A percentile compares a stretch with the other conserved stretches of the same genome.
Conservation (phyloP, 2,329 filamentous ascomycete species). For the Plenodomus biglobosus region DNA sequence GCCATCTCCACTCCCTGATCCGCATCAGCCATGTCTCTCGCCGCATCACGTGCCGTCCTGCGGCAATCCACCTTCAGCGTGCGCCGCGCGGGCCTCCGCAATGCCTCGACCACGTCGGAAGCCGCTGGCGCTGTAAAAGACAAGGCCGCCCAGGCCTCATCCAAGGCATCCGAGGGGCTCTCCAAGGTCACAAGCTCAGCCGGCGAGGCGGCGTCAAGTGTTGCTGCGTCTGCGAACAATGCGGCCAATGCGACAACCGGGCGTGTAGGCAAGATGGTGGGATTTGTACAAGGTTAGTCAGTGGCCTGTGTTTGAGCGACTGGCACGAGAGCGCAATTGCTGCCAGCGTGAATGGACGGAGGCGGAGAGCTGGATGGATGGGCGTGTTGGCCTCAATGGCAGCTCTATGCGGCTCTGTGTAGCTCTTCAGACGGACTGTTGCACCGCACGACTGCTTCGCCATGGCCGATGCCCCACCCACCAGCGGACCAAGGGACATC, state of each 20-base stretch:
- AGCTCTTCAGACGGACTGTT: slow-evolving; percentile 13
- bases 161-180: slow-evolving; percentile 80
- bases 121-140: slow-evolving; percentile 52
- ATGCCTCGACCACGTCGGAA: slow-evolving; percentile 54
- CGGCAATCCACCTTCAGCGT: slow-evolving; percentile 49
- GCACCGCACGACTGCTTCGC: background rate
- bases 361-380: background rate
- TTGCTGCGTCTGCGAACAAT: slow-evolving; percentile 58
- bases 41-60: slow-evolving; percentile 50
- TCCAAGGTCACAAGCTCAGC: slow-evolving; percentile 79
- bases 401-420: slow-evolving; percentile 7
- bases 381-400: slow-evolving; percentile 17
- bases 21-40: slow-evolving; percentile 50
- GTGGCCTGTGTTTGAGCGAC: slow-evolving; percentile 42
- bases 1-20: slow-evolving; percentile 21
- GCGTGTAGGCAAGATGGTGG: slow-evolving; percentile 70
- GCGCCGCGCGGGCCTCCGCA: slow-evolving; percentile 49
- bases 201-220: slow-evolving; percentile 73
- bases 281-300: slow-evolving; percentile 88
- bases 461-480: background rate
- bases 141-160: slow-evolving; percentile 61
- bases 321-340: slow-evolving; percentile 7
- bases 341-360: background rate
- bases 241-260: slow-evolving; percentile 50
- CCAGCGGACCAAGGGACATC: too few relatives aligned